Evolutionary conservation across 805 yeast genomes (phyloP).

Genomic region (Kockiozyma suomiensis): DNA sequence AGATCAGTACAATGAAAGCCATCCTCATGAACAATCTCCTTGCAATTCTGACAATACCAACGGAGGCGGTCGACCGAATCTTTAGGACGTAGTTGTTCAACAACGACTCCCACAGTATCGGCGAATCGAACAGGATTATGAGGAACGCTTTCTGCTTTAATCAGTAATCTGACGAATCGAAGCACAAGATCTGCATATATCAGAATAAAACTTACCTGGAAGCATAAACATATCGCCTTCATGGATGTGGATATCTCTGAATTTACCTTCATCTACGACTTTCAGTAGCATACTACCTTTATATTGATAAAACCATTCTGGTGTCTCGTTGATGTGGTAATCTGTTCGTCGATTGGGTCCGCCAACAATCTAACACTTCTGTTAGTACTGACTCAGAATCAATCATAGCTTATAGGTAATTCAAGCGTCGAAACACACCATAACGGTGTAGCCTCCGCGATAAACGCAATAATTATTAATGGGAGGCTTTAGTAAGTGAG

Average conservation of each 20-base stretch:
- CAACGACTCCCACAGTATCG: constrained; percentile 84
- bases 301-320: constrained; percentile 88
- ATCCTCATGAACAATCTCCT: constrained; percentile 63
- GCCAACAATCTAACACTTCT: constrained; percentile 64
- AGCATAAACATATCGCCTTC: constrained; percentile 90
- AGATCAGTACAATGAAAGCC: constrained; percentile 76
- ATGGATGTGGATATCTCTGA: constrained; percentile 69
- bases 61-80: constrained; percentile 71
- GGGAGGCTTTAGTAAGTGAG: constrained; percentile 80
- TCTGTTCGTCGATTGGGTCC: constrained; percentile 95
- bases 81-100: constrained; percentile 86
- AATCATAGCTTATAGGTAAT: neutral
- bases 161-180: neutral
- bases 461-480: constrained; percentile 90
- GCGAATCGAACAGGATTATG: constrained; percentile 88
- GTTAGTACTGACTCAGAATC: neutral
- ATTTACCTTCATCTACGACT: constrained; percentile 78
- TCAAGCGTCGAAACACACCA: constrained; percentile 49
- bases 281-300: constrained; percentile 82
- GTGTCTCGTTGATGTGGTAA: constrained; percentile 90
- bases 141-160: constrained; percentile 61
- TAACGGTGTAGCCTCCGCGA: constrained; percentile 88
- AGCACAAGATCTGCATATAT: neutral
- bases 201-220: constrained; percentile 48
- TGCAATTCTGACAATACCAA: constrained; percentile 84